phyloP scores from a whole-genome alignment of 1,139 yeast genomes.

The Saccharomyces uvarum region DNA sequence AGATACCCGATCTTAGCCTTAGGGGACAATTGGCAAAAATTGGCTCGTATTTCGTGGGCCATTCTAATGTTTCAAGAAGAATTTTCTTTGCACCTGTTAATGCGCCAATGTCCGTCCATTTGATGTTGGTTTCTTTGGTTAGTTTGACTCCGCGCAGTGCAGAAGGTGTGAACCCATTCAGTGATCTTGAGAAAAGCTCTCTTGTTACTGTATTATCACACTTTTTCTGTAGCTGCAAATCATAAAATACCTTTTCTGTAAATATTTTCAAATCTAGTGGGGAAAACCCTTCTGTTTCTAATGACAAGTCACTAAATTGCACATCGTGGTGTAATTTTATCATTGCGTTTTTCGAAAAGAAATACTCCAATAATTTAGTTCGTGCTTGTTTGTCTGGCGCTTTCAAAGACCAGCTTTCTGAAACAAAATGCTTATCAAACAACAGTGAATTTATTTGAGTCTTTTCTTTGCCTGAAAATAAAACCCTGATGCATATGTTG shows the following conservation, averaged over 20 bases:
- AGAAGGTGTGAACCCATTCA: slow-evolving; percentile 68
- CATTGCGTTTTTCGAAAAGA: slow-evolving; percentile 34
- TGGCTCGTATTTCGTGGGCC: slow-evolving; percentile 97
- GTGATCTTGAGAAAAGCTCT: slow-evolving; percentile 45
- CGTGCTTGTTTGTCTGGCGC: slow-evolving; percentile 69
- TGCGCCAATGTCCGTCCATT: slow-evolving; percentile 91
- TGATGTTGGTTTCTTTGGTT: slow-evolving; percentile 58
- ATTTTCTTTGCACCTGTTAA: slow-evolving; percentile 66
- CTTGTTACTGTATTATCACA: slow-evolving; percentile 9
- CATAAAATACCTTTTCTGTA: slow-evolving; percentile 69
- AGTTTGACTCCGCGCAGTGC: slow-evolving; percentile 80
- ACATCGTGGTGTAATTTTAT: slow-evolving; percentile 34
- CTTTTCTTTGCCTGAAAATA: slow-evolving; percentile 49
- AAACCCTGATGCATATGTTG: slow-evolving; percentile 16
- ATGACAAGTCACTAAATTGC: slow-evolving; percentile 61
- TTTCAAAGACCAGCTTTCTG: slow-evolving; percentile 50
- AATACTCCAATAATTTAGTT: slow-evolving; percentile 42
- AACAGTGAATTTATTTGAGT: slow-evolving; percentile 58
- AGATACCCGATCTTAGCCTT: slow-evolving; percentile 78
- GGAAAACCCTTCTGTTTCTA: slow-evolving; percentile 82
- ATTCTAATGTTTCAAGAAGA: slow-evolving; percentile 79
- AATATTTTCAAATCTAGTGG: slow-evolving; percentile 74
- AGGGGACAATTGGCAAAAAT: slow-evolving; percentile 83
- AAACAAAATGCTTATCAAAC: slow-evolving; percentile 64
- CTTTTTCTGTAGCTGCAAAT: slow-evolving; percentile 25